Base-by-base conservation (phyloP, 495 filamentous ascomycete species). In the Chaetomidium leptoderma region DNA sequence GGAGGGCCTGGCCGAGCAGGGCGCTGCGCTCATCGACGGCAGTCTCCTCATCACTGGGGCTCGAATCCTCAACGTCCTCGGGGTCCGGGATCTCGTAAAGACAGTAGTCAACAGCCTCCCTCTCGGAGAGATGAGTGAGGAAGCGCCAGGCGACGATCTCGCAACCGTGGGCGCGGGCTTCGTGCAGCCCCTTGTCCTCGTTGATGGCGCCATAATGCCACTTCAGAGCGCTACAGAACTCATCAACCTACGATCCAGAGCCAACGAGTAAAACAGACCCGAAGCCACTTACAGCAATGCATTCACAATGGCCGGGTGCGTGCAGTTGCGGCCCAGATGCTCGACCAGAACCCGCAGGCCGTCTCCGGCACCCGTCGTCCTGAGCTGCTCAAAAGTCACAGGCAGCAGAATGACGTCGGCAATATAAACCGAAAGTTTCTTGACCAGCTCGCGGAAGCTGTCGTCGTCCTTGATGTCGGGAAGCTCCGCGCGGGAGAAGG, bases 121-220 rank as follows among this genome's bases (percentile, higher is more conserved):
- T 76, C 58, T 92, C 87, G 4, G 89, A 86, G 23, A 96, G 72
- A 66, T 85, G 86, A 33, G 84, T 85, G 42, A 96, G 76, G 61
- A 93, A 91, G 44, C 92, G 82, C 87, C 91, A 96, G 27, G 92
- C 92, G 17, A 95, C 87, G 61, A 92, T 88, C 72, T 97, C 92
- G 69, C 91, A 96, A 24, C 89, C 91, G 69, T 84, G 80, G 4
- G 89, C 90, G 60, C 92, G 80, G 49, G 87, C 86, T 54, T 89
- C 83, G 63, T 86, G 86, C 32, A 92, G 64, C 1, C 86, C 86
- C 61, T 83, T 83, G 61, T 89, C 86, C 61, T 92, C 87, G 58
- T 72, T 74, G 36, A 79, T 72, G 16, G 76, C 64, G 53, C 78
- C 81, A 65, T 88, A 90, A 60, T 92, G 86, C 79, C 84, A 90